These are phyloP conservation scores for Daucus carota DNA, from an alignment of 129 eudicot genomes.

Conservation along the genomic window DH1_v3.0 NC_030387.2:4010501-4011000, in stretches of 20 bases:
- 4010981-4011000: neutral
- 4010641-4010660: neutral
- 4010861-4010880: constrained; percentile 95
- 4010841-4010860: constrained; percentile 86
- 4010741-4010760: neutral
- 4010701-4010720: neutral
- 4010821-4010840: constrained; percentile 84
- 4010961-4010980: constrained; percentile 36
- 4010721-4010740: neutral
- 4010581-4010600: neutral
- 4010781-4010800: neutral
- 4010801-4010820: constrained; percentile 15
- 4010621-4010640: neutral
- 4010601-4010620: neutral
- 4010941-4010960: constrained; percentile 92
- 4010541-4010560: neutral
- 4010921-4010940: constrained; percentile 73
- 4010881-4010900: constrained; percentile 83
- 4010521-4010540: neutral
- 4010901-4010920: constrained; percentile 95
- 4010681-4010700: neutral
- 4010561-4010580: neutral
- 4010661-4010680: neutral
- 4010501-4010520: neutral
- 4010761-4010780: neutral